Conservation (phyloP, 225 moss, liverwort and hornwort genomes). For the Rhytidiadelphus loreus region DNA sequence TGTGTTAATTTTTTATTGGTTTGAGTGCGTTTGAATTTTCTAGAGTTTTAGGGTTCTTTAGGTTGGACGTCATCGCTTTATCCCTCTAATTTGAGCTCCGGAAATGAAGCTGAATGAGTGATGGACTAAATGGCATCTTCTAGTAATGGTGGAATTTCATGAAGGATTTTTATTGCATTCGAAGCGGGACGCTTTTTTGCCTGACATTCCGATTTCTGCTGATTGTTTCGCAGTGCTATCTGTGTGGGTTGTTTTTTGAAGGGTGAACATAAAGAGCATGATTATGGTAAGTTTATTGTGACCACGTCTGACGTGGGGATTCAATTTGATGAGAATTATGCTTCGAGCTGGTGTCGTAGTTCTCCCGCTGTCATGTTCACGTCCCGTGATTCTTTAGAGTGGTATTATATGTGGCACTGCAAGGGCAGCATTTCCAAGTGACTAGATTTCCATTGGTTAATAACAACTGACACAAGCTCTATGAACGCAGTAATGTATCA, state of each 20-base stretch:
- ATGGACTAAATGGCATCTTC: neutral
- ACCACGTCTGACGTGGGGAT: neutral
- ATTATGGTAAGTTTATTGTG: conserved; percentile 54
- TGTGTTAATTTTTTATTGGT: neutral
- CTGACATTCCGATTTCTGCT: neutral
- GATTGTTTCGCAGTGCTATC: conserved; percentile 77
- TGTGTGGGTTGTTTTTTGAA: conserved; percentile 78
- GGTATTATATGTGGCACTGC: neutral
- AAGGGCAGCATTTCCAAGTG: neutral
- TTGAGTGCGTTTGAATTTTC: neutral
- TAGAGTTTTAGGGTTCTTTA: neutral
- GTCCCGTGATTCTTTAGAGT: neutral
- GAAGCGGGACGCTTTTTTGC: neutral
- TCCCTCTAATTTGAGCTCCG: neutral
- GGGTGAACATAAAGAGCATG: conserved; percentile 68
- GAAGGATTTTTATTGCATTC: neutral
- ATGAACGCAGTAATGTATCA: conserved; percentile 86
- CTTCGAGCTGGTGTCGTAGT: neutral
- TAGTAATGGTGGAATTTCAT: neutral
- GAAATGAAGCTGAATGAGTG: neutral
- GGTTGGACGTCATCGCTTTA: neutral
- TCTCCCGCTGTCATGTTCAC: neutral
- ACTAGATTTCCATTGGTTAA: neutral
- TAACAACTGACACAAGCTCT: conserved; percentile 1
- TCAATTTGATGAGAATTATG: neutral